Evolutionary conservation across 2,329 filamentous ascomycete genomes (phyloP).

Genomic region (Mariannaea sp.): DNA sequence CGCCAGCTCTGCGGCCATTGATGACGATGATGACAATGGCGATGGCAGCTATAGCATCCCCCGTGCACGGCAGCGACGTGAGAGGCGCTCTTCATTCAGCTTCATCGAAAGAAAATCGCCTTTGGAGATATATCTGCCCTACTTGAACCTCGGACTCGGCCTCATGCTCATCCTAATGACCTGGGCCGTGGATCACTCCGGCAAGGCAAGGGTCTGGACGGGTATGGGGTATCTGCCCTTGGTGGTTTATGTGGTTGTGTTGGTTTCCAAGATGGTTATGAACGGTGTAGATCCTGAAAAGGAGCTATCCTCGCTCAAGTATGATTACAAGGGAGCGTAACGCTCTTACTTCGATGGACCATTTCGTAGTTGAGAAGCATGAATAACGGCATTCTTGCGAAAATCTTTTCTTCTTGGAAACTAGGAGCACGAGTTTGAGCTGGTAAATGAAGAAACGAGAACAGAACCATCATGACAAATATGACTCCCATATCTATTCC

Average conservation of each 20-base stretch:
- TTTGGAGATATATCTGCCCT: constrained; percentile 62
- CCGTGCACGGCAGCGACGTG: constrained; percentile 22
- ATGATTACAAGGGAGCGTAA: constrained; percentile 70
- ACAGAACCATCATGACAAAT: neutral
- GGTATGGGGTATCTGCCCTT: constrained; percentile 58
- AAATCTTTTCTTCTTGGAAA: neutral
- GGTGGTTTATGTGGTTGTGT: constrained; percentile 63
- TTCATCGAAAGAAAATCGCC: constrained; percentile 45
- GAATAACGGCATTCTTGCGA: neutral
- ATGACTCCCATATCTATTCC: constrained; percentile 19
- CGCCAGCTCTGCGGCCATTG: constrained; percentile 24
- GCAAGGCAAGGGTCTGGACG: constrained; percentile 43
- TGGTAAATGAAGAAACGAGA: neutral
- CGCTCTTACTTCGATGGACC: neutral
- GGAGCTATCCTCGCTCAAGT: constrained; percentile 65
- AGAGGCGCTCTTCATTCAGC: constrained; percentile 31
- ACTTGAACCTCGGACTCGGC: constrained; percentile 63
- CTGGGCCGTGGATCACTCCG: constrained; percentile 43
- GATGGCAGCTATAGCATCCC: constrained; percentile 14
- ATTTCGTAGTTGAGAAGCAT: neutral
- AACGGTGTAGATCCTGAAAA: constrained; percentile 69
- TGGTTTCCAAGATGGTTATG: constrained; percentile 69
- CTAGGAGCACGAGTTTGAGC: neutral
- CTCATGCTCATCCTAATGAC: constrained; percentile 55
- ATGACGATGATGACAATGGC: constrained; percentile 29